Conservation (phyloP, 1,139 yeast genomes). For the Hyphopichia khmerensis region DNA sequence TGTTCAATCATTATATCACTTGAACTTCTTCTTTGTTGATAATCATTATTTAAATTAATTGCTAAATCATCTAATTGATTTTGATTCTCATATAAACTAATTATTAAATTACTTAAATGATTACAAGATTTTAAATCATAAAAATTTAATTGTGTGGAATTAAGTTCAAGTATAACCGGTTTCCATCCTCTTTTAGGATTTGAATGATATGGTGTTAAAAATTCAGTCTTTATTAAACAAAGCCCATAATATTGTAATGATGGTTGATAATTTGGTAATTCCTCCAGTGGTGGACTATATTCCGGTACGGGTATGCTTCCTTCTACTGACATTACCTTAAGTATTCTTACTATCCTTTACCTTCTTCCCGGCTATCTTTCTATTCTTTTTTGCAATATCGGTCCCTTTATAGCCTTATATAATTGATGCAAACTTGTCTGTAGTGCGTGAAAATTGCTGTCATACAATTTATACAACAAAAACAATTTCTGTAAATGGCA, state of each 20-base stretch:
- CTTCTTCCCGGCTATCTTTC: too few species aligned
- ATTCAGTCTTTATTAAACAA: slow-evolving; percentile 35
- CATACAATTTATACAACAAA: neutral
- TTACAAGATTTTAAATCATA: slow-evolving; percentile 31
- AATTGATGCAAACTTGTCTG: neutral
- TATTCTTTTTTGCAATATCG: too few species aligned
- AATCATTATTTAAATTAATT: slow-evolving; percentile 13
- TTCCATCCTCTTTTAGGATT: slow-evolving; percentile 36
- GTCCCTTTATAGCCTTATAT: neutral
- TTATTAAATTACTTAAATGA: slow-evolving; percentile 23
- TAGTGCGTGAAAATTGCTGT: neutral
- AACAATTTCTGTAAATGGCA: too few species aligned
- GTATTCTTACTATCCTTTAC: too few species aligned
- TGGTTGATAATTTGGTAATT: slow-evolving; percentile 32
- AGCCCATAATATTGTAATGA: slow-evolving; percentile 35
- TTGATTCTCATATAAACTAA: slow-evolving; percentile 28
- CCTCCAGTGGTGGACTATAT: slow-evolving; percentile 23
- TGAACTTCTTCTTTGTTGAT: slow-evolving; percentile 6
- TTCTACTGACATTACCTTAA: neutral
- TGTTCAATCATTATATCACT: slow-evolving; percentile 7
- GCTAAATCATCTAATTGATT: slow-evolving; percentile 23
- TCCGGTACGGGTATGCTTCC: neutral
- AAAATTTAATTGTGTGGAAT: slow-evolving; percentile 56
- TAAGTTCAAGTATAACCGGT: slow-evolving; percentile 51
- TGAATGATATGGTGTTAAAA: slow-evolving; percentile 38